Evolutionary conservation across 306 rosid genomes (phyloP).

Genomic region (Luffa aegyptiaca): DNA sequence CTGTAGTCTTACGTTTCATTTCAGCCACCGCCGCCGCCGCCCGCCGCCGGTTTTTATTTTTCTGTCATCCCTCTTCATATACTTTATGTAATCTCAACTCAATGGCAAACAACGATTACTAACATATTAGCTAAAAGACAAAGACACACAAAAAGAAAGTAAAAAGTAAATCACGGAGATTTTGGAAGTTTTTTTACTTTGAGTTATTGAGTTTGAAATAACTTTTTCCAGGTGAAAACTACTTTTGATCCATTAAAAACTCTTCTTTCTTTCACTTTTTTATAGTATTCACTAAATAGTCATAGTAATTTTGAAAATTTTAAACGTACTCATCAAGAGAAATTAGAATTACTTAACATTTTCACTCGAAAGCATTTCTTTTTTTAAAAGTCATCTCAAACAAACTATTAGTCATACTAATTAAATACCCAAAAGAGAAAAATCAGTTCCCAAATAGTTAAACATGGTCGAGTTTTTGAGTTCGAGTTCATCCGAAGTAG

Average conservation of each 20-base stretch:
- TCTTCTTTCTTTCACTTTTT: too few species aligned
- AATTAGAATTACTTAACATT: too few species aligned
- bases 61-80: not conserved
- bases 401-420: not conserved
- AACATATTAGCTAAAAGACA: not conserved
- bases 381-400: not conserved
- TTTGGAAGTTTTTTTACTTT: too few species aligned
- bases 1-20: not conserved
- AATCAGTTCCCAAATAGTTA: not conserved
- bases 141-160: not conserved
- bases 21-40: not conserved
- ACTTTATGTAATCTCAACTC: not conserved
- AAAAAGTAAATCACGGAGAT: not conserved
- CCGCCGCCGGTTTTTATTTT: not conserved
- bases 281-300: too few species aligned
- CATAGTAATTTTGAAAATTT: too few species aligned
- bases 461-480: too few species aligned
- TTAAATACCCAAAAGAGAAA: too few species aligned
- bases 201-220: not conserved
- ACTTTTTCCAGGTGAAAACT: not conserved
- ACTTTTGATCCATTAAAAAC: not conserved
- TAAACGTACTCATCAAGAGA: not conserved
- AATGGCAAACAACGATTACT: not conserved
- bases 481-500: constrained; percentile 27
- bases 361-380: too few species aligned